Base-by-base conservation (phyloP, 2,329 filamentous ascomycete species). In the Hortaea werneckii region DNA sequence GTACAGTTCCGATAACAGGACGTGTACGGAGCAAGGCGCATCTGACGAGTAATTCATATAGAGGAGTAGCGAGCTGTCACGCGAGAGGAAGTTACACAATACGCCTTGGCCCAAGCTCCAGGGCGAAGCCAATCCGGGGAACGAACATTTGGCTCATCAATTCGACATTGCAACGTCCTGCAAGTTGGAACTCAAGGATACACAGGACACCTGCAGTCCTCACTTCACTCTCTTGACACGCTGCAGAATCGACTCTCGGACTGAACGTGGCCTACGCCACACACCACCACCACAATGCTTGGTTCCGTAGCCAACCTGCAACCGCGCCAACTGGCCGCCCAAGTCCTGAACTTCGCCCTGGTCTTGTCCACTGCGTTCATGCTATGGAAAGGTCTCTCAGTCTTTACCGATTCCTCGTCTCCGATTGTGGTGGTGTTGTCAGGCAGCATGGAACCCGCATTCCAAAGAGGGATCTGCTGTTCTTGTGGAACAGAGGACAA, bases 361-460 rank as follows among this genome's bases (percentile, higher is more conserved):
- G 87, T 95, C 51, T 78, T 95, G 42, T 88, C 84, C 7, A 92
- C 87, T 1, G 88, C 89, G 1, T 95, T 95, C 64, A 95, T 95
- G 88, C 80, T 94, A 42, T 75, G 71, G 88, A 95, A 95, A 67
- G 86, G 85, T 7, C 79, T 95, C 49, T 89, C 83, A 6, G 79
- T 95, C 29, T 70, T 79, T 52, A 80, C 84, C 47, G 82, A 92
- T 53, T 72, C 69, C 41, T 67, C 67, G 6, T 73, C 70, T 1
- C 85, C 85, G 26, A 88, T 89, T 57, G 85, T 89, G 55, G 85
- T 89, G 50, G 85, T 89, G n/a, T 76, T 88, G 11, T 87, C 82
- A 5, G 85, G 84, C n/a, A 82, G 77, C 52, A 89, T 89, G 85
- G 85, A 89, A 64, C 85, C 85, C 0, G 85, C 85, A 5, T 88